These are phyloP conservation scores for Reutealis trisperma DNA, from an alignment of 345 rosid genomes.

Conservation along the genomic window DNA sequence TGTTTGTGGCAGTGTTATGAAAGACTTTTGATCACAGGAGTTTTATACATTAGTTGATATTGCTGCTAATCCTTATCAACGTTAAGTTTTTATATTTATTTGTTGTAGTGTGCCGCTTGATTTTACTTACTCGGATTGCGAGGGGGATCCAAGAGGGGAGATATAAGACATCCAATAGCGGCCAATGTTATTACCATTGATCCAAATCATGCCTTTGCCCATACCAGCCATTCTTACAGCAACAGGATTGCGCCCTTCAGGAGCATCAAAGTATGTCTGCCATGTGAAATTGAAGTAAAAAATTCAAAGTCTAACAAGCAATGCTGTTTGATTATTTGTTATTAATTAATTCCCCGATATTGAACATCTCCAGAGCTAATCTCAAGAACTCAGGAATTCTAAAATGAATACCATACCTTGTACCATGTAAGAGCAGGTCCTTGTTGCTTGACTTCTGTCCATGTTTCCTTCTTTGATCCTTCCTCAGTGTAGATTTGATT, in stretches of 20 bases:
- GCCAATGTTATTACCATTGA: conserved; percentile 79
- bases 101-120: background rate
- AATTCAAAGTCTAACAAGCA: background rate
- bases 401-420: conserved; percentile 49
- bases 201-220: conserved; percentile 85
- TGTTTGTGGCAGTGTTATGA: too few species aligned
- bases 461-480: conserved; percentile 50
- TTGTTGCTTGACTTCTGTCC: conserved; percentile 41
- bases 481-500: conserved; percentile 39
- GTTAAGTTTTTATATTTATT: too few species aligned
- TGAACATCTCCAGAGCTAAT: too few species aligned
- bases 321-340: too few species aligned
- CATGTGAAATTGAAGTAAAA: background rate
- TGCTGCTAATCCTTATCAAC: too few species aligned
- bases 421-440: conserved; percentile 64
- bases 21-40: too few species aligned
- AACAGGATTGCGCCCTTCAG: conserved; percentile 63
- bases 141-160: conserved; percentile 62
- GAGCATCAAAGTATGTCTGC: conserved; percentile 69
- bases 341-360: too few species aligned
- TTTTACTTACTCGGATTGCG: conserved; percentile 58
- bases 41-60: too few species aligned
- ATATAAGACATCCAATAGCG: conserved; percentile 75
- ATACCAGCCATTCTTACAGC: conserved; percentile 55
- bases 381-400: background rate